phyloP scores from a whole-genome alignment of 1,284 basidiomycete species.

The Phellinidium pouzarii region DNA sequence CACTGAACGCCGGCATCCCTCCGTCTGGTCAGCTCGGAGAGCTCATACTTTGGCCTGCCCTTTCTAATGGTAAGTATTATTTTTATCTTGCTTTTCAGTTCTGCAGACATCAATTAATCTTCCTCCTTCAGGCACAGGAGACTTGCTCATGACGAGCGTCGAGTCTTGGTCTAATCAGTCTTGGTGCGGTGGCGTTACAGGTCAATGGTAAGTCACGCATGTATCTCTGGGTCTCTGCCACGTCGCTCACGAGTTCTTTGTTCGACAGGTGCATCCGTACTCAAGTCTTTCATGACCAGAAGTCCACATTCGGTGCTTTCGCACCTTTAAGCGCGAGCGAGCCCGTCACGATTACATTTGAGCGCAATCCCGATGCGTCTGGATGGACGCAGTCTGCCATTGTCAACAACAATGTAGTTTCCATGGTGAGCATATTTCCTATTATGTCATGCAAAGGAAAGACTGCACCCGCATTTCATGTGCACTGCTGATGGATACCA shows the following conservation, averaged over 20 bases:
- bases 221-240: not conserved
- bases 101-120: not conserved
- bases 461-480: not conserved
- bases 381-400: conserved; percentile 14
- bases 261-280: conserved; percentile 14
- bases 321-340: conserved; percentile 10
- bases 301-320: conserved; percentile 1
- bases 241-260: not conserved
- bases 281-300: conserved; percentile 7
- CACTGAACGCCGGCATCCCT: conserved; percentile 13
- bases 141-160: conserved; percentile 10
- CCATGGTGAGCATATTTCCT: conserved; percentile 4
- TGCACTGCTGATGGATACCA: not conserved
- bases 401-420: conserved; percentile 9
- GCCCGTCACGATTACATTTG: conserved; percentile 14
- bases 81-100: not conserved
- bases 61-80: conserved; percentile 14
- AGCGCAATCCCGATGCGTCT: conserved; percentile 10
- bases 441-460: not conserved
- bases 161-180: conserved; percentile 15
- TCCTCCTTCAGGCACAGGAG: conserved; percentile 11
- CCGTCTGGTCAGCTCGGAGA: conserved; percentile 9
- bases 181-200: conserved; percentile 9
- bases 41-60: conserved; percentile 14
- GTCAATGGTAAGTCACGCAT: conserved; percentile 10